phyloP scores from a whole-genome alignment of 768 basidiomycete species.

The Gautieria morchelliformis region DNA sequence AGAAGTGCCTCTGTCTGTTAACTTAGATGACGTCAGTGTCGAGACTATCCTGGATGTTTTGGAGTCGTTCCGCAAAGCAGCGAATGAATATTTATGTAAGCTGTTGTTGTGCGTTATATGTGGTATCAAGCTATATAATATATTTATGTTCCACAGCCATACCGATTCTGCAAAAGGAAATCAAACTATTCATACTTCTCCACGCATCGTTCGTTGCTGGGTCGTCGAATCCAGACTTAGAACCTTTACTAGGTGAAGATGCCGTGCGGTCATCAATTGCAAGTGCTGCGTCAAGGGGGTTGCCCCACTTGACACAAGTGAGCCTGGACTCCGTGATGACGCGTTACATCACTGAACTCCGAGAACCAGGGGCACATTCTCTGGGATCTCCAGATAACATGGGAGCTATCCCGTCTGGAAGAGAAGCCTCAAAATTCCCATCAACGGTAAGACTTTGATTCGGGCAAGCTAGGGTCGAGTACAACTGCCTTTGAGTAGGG shows the following conservation, averaged over 20 bases:
- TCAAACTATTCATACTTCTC: conserved; percentile 42
- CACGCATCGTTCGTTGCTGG: conserved; percentile 24
- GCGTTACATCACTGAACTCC: neutral
- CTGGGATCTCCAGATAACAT: conserved; percentile 66
- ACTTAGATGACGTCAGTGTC: conserved; percentile 34
- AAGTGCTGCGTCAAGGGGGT: conserved; percentile 45
- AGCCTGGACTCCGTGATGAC: conserved; percentile 4
- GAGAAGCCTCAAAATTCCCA: conserved; percentile 8
- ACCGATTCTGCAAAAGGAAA: conserved; percentile 57
- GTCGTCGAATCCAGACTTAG: conserved; percentile 18
- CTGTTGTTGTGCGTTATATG: conserved; percentile 12
- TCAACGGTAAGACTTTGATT: neutral
- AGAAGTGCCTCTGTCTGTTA: conserved; percentile 17
- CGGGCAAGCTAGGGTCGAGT: neutral
- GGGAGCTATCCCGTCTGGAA: conserved; percentile 62
- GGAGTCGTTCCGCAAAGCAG: conserved; percentile 54
- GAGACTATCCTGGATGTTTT: conserved; percentile 48
- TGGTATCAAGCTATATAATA: conserved; percentile 13
- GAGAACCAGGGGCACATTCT: conserved; percentile 49
- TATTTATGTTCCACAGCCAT: conserved; percentile 43
- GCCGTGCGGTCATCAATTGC: conserved; percentile 45
- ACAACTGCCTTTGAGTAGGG: conserved; percentile 22
- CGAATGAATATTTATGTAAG: conserved; percentile 74
- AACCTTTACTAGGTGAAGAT: conserved; percentile 45
- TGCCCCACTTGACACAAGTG: conserved; percentile 58